These are phyloP conservation scores for Eucalyptus viminalis DNA, from an alignment of 345 rosid species.

Conservation along the genomic window DNA sequence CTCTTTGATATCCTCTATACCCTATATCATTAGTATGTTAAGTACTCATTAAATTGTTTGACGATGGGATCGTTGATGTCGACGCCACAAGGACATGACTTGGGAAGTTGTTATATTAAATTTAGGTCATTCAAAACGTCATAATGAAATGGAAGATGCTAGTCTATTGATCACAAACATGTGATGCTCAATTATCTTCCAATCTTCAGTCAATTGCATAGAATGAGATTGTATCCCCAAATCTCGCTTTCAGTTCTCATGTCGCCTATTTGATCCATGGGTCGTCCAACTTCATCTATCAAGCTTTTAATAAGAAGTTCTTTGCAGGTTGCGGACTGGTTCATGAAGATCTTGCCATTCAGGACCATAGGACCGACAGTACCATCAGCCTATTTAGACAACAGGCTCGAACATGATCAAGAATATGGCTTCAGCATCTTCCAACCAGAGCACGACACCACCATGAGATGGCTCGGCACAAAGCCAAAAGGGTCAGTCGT, in stretches of 20 bases:
- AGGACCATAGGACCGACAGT: background rate
- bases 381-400: background rate
- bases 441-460: background rate
- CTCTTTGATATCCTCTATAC: background rate
- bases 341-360: background rate
- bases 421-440: background rate
- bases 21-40: background rate
- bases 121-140: background rate
- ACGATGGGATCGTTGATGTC: background rate
- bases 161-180: background rate
- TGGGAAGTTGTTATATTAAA: background rate
- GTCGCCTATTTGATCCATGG: background rate
- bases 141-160: background rate
- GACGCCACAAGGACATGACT: background rate
- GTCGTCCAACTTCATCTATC: background rate
- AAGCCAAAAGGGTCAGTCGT: background rate
- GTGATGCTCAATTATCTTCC: background rate
- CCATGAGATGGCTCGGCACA: background rate
- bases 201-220: background rate
- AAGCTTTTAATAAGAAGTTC: background rate
- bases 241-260: background rate
- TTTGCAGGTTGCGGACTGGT: background rate
- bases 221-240: background rate
- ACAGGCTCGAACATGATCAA: background rate
- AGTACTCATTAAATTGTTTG: background rate